Base-by-base conservation (phyloP, 371 early-diverging fungal species). In the Synchytrium microbalum region DNA sequence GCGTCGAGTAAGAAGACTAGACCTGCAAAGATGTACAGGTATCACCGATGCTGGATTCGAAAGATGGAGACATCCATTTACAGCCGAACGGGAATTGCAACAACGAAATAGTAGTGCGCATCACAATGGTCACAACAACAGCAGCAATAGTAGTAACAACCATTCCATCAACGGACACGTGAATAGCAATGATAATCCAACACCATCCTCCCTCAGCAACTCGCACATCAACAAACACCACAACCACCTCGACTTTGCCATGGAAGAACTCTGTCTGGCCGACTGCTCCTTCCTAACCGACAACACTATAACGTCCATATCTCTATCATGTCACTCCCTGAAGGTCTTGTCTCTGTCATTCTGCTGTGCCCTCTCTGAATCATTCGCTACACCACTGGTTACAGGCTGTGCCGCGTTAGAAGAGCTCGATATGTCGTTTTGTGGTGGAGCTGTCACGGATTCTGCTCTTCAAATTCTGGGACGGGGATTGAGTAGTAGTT, bases 201-300 rank as follows among this genome's bases (percentile, higher is more conserved):
- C 16, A 51, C 16, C 52, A n/a, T 25, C 57, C 5, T 10, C 57
- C 57, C 5, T 56, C 38, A 54, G 29, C 24, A 64, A 25, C 13
- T 27, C 23, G 29, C 55, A 30, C 23, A 59, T 66, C 30, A 29
- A 32, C 16, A 61, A 54, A 3, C 63, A 33, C 5, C 19, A 59
- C 14, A 61, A 54, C 3, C 63, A 33, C 5, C 19, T 54, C 14
- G 25, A 46, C 0, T 78, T 80, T 32, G 59, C 27, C 0, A 73
- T 92, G 27, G 66, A 73, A 25, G 74, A 78, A 19, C 73, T 92
- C 2, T 75, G 77, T 54, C 73, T 92, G 13, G 82, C 79, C 27
- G 92, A 92, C 67, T 92, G 92, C 71, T 86, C 86, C 13, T 90
- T 90, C 63, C 68, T 92, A 26, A 85, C 88, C 0, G 89, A 90